These are phyloP conservation scores for Penicillium sp. DNA, from an alignment of 2,329 filamentous ascomycete genomes.

Conservation along the genomic window DNA sequence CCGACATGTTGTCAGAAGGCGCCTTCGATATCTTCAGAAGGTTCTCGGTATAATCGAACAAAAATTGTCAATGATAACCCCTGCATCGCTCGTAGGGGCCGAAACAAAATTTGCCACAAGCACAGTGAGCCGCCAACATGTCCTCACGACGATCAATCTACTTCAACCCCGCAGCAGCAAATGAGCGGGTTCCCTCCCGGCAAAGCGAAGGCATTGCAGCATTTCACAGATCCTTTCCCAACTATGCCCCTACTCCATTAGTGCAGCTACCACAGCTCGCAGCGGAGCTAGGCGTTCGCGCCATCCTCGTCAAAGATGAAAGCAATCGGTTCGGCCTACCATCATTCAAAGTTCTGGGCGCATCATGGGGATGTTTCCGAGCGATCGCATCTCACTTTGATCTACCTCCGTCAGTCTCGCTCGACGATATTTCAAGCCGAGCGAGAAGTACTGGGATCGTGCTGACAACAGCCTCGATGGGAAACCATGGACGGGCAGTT, in stretches of 20 bases:
- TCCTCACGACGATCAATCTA: slow-evolving; percentile 27
- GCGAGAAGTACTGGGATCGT: slow-evolving; percentile 35
- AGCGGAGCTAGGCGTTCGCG: slow-evolving; percentile 53
- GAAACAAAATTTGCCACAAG: background rate
- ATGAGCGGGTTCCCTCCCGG: slow-evolving; percentile 14
- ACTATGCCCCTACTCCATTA: slow-evolving; percentile 56
- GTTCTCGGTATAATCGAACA: background rate
- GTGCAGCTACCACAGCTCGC: slow-evolving; percentile 54
- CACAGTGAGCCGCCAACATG: slow-evolving; percentile 7
- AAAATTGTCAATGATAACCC: background rate
- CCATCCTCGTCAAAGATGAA: slow-evolving; percentile 69
- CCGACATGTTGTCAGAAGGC: slow-evolving; percentile 21
- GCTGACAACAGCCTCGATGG: slow-evolving; percentile 66
- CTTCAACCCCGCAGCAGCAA: slow-evolving; percentile 23
- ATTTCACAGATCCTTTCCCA: slow-evolving; percentile 59
- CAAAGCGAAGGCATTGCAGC: slow-evolving; percentile 13
- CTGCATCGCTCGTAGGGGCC: background rate
- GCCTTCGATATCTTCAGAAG: slow-evolving; percentile 9
- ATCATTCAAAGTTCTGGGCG: slow-evolving; percentile 76
- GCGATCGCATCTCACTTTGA: slow-evolving; percentile 50
- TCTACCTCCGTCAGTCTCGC: slow-evolving; percentile 42
- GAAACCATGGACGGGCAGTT: slow-evolving; percentile 72
- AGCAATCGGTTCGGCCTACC: slow-evolving; percentile 64
- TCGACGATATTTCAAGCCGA: slow-evolving; percentile 44
- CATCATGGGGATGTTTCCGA: slow-evolving; percentile 67